Evolutionary conservation across 2,329 filamentous ascomycete species (phyloP).

Genomic region (Cryphonectria nitschkei): DNA sequence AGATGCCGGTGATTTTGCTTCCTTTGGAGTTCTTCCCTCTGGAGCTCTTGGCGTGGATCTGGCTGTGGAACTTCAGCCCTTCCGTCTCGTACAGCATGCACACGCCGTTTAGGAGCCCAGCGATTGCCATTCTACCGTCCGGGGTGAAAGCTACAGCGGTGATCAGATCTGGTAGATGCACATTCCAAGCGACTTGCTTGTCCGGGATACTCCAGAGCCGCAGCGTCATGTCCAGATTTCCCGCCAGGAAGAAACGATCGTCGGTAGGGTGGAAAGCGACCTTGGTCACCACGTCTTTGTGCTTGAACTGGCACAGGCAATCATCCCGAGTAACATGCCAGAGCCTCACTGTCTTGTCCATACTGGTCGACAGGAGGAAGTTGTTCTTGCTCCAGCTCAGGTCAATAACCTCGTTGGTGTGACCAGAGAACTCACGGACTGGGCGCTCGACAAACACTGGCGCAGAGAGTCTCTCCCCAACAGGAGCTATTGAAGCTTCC

Average conservation of each 20-base stretch:
- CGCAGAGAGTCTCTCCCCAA: constrained; percentile 73
- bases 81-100: constrained; percentile 94
- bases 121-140: constrained; percentile 87
- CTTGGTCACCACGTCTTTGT: constrained; percentile 92
- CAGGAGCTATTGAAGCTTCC: constrained; percentile 50
- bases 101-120: constrained; percentile 81
- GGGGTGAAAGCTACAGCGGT: constrained; percentile 94
- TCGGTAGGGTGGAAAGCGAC: constrained; percentile 94
- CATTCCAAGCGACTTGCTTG: constrained; percentile 85
- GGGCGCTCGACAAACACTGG: constrained; percentile 87
- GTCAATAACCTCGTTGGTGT: constrained; percentile 84
- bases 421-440: constrained; percentile 78
- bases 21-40: constrained; percentile 93
- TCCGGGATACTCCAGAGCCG: constrained; percentile 97
- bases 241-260: constrained; percentile 94
- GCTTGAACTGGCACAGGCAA: constrained; percentile 91
- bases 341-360: constrained; percentile 95
- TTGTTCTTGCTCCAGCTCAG: constrained; percentile 99
- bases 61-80: constrained; percentile 78
- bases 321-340: constrained; percentile 89
- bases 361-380: constrained; percentile 91
- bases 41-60: constrained; percentile 91
- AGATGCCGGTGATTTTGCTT: constrained; percentile 95
- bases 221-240: constrained; percentile 85
- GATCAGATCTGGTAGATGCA: constrained; percentile 80